A percentile compares a stretch with the other conserved stretches of the same genome.
Evolutionary conservation across 2,329 filamentous ascomycete genomes (phyloP).

Genomic region (Sclerotiophoma versabilis): DNA sequence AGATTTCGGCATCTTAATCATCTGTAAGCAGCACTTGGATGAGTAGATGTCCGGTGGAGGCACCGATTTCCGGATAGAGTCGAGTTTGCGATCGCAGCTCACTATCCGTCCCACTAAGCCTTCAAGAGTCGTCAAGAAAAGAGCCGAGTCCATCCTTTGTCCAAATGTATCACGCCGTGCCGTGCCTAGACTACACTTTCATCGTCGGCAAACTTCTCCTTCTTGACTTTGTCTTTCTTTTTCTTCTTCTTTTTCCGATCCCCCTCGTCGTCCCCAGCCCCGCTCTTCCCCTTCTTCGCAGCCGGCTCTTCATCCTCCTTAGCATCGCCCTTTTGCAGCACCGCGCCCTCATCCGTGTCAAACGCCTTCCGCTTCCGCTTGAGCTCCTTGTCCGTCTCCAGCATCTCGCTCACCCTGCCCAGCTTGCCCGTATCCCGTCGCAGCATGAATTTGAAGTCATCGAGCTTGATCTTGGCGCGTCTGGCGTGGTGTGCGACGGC

Average conservation of each 20-base stretch:
- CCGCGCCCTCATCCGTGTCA: slow-evolving; percentile 69
- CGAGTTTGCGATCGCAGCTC: no score
- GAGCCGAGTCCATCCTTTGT: no score
- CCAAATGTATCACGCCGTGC: no score
- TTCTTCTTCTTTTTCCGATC: slow-evolving; percentile 25
- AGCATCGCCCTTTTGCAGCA: slow-evolving; percentile 52
- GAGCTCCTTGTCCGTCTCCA: slow-evolving; percentile 86
- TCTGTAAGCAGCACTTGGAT: no score
- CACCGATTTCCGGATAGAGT: no score
- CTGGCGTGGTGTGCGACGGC: slow-evolving; percentile 84
- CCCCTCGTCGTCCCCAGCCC: slow-evolving; percentile 9
- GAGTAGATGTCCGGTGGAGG: no score
- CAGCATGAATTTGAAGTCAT: slow-evolving; percentile 95
- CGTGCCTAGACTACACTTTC: slow-evolving; percentile 12
- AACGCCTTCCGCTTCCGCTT: slow-evolving; percentile 82
- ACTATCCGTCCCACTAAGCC: no score
- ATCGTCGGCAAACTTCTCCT: slow-evolving; percentile 22
- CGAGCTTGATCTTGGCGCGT: slow-evolving; percentile 96
- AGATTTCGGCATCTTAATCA: no score
- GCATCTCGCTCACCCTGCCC: slow-evolving; percentile 86
- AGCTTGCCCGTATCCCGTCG: slow-evolving; percentile 84
- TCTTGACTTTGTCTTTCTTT: slow-evolving; percentile 26
- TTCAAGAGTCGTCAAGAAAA: no score
- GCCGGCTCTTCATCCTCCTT: slow-evolving; percentile 11
- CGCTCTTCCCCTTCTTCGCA: slow-evolving; percentile 8